Base-by-base conservation (phyloP, 2,329 filamentous ascomycete species). In the Pyrenophora seminiperda region DNA sequence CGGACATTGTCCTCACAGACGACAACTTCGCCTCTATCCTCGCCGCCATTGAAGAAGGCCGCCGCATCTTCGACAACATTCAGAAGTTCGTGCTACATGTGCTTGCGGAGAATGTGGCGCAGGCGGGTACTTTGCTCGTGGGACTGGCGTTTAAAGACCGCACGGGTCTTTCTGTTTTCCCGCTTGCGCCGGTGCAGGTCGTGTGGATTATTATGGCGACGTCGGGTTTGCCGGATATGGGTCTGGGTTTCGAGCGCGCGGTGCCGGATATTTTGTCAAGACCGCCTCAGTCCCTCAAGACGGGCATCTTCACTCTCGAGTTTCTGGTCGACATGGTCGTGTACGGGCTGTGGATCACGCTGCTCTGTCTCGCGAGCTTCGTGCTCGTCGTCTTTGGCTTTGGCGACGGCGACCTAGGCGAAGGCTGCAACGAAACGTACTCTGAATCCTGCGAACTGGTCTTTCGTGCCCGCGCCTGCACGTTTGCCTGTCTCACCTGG, bases 401-500 rank as follows among this genome's bases (percentile, higher is more conserved):
- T 7, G 69, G 69, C 9, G 57, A 70, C 33, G 67, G 65, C 32
- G 58, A 65, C 33, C 68, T 72, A 9, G 69, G 70, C 9, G 6
- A 19, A 4, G 66, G 69, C 33, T 74, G 72, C 54, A 74, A 74
- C 56, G 64, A 71, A 24, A 34, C 50, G 9, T 73, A 71, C 54
- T 65, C 56, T 20, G 53, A 58, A 0, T 49, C 51, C 11, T 73
- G 70, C 37, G 67, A 73, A 30, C 63, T 70, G 7, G 70, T 73
- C 1, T 73, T 71, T 59, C 67, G 68, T 9, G 88, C 87, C 0
- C 84, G 88, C 11, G 86, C 86, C 0, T 89, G 88, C 0, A 87
- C 84, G 4, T 91, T 91, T 65, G 86, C 85, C 24, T 88, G 83
- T 58, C 78, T 91, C 43, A 91, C 87, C 0, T 91, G 88, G 87